Percentiles rank a stretch among this genome's conserved stretches.
Conservation (phyloP, 139 green algal species). For the Coccomyxa sp. region DNA sequence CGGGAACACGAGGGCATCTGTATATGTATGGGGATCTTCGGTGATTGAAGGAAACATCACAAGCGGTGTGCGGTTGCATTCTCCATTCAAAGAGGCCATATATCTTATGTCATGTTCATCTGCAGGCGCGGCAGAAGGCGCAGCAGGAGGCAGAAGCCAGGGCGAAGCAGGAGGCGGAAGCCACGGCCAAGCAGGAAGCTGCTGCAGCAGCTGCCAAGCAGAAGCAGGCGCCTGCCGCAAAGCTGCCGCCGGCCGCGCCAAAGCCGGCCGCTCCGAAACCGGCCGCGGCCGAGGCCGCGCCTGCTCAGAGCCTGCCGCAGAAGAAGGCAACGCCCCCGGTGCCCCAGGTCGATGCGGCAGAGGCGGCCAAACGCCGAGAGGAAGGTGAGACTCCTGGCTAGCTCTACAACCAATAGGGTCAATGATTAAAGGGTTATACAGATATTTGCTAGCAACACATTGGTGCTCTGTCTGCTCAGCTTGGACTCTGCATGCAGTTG, state of each 20-base stretch:
- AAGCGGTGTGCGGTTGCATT: background rate
- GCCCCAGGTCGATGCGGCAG: too few species aligned
- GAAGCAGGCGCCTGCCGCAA: constrained; percentile 16
- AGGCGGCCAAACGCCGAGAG: too few species aligned
- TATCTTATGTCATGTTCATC: background rate
- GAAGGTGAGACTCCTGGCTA: too few species aligned
- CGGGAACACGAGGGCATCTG: too few species aligned
- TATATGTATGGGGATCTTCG: background rate
- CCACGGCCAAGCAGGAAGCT: background rate
- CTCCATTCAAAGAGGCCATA: background rate
- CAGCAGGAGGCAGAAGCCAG: constrained; percentile 22
- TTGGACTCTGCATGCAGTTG: too few species aligned
- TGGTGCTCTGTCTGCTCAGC: too few species aligned
- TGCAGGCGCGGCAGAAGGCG: constrained; percentile 7
- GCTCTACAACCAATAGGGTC: too few species aligned
- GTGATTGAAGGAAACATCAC: background rate
- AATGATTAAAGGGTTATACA: too few species aligned
- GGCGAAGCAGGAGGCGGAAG: constrained; percentile 2
- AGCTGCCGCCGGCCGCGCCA: background rate
- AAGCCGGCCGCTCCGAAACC: background rate
- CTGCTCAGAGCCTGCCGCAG: background rate
- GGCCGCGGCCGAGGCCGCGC: background rate
- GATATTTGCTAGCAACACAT: too few species aligned
- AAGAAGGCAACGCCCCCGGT: too few species aligned
- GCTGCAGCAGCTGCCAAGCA: constrained; percentile 1